phyloP scores from a whole-genome alignment of 2,329 filamentous ascomycete species.

The Cladophialophora yegresii region DNA sequence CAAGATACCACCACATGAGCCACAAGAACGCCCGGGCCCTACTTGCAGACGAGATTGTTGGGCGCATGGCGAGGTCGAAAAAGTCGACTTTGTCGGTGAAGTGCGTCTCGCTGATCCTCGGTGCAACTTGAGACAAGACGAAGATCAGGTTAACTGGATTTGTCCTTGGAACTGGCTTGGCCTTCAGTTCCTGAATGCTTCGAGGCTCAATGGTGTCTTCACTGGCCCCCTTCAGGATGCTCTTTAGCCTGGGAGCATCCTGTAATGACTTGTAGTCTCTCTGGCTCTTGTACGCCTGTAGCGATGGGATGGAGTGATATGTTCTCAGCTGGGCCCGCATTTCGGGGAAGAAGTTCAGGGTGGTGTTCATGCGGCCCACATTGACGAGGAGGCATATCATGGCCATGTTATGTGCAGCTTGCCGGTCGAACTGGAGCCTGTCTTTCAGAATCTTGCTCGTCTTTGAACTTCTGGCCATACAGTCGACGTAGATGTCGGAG shows the following conservation, averaged over 20 bases:
- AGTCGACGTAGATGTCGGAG: constrained; percentile 95
- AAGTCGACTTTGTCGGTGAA: constrained; percentile 86
- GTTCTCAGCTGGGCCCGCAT: constrained; percentile 98
- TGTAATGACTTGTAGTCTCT: constrained; percentile 98
- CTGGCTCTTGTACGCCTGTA: constrained; percentile 91
- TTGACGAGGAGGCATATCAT: constrained; percentile 99
- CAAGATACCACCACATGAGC: constrained; percentile 99
- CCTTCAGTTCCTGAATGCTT: constrained; percentile 79
- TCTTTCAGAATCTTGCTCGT: constrained; percentile 98
- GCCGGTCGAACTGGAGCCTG: constrained; percentile 87
- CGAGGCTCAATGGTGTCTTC: constrained; percentile 86
- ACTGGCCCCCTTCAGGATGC: constrained; percentile 92
- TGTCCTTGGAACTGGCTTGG: constrained; percentile 69
- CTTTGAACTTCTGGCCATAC: constrained; percentile 98
- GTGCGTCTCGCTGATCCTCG: constrained; percentile 89
- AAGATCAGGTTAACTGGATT: constrained; percentile 98
- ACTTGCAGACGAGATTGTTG: constrained; percentile 76
- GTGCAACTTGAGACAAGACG: constrained; percentile 83
- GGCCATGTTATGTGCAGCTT: constrained; percentile 94
- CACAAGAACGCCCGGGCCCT: constrained; percentile 88
- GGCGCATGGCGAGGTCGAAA: constrained; percentile 94
- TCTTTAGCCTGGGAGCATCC: constrained; percentile 92
- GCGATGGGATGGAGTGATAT: constrained; percentile 94
- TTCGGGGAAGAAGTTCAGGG: constrained; percentile 96
- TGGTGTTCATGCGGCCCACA: constrained; percentile 98